Base-by-base conservation (phyloP, 495 filamentous ascomycete species). In the Hypoxylon lenormandii region DNA sequence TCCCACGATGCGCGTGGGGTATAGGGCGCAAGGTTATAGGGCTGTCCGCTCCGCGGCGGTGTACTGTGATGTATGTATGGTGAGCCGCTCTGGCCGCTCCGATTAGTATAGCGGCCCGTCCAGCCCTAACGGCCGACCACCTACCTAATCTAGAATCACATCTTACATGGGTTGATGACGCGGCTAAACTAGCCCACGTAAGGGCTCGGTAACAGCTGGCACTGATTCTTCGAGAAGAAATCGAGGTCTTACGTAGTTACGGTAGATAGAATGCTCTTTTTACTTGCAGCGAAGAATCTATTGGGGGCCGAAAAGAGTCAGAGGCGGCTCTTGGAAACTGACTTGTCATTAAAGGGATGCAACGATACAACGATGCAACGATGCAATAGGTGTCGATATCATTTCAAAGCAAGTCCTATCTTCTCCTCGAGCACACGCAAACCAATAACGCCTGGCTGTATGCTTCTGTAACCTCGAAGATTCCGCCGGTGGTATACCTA, bases 111-210 rank as follows among this genome's bases (percentile, higher is more conserved):
- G 40, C 15, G n/a, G 40, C 16, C 26, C 15, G 11, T 5, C 42
- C 42, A 59, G 61, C 58, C 65, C 65, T 69, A 52, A 48, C 30
- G 1, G 28, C n/a, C 2, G n/a, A 26, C 46, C 19, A n/a, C 46
- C 46, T 23, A 12, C 46, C 46, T 23, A 48, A 26, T 48, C 0
- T 18, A 21, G 22, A 48, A 61, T 60, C 37, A 23, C 47, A 63
- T 59, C 33, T 23, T 51, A 36, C 49, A 52, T 50, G 26, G 19
- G 30, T 33, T 42, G 60, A 64, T 69, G 60, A 69, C 66, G 66
- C 66, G 66, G 66, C 66, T 22, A 33, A 51, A 8, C 19, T 47
- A 36, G 53, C 53, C 66, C 59, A 64, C 66, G 64, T 68, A 68
- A 61, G 57, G 64, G 12, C 22, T 52, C 18, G 23, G 2, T 56